Evolutionary conservation across 139 green algal species (phyloP), one percentile per base, ranked within the genome.

Genomic region (Closterium sp.): DNA sequence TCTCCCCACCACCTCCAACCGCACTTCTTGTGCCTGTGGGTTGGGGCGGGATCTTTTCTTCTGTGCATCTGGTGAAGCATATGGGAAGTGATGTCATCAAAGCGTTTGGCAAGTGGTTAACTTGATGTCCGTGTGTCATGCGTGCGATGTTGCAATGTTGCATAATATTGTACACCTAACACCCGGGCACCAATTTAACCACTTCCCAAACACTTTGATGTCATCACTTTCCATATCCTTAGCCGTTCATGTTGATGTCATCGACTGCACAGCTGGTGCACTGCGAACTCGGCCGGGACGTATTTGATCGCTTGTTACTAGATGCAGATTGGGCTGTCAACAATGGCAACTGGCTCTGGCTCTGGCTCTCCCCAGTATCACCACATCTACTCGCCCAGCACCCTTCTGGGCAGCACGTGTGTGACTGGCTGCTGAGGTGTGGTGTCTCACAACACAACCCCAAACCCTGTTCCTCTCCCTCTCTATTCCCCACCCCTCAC

Each of bases 261-360:
- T 29, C 29, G 9, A 85, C 87, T 85, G 62, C 62, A 3, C 91
- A 93, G 32, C 93, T 94, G 4, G 79, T 97, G 42, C 94, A 92
- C 94, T 99, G 98, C 98, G 97, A 98, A 95, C 85, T 85, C 27
- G 98, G 98, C 1, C 91, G 96, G 86, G 96, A 97, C 42, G 96
- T 98, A 32, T 99, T 99, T 95, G 98, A 99, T 94, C 95, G 97
- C 86, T 93, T 97, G 62, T 96, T 99, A 4, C 93, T 99, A 1
- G 98, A 99, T 90, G 96, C 90, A 24, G 97, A 99, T 95, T 97
- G 95, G 94, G 85, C 88, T 45, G 90, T 98, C 11, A 24, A 73
- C n/a, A 29, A 34, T 11, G 11, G 9, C 4, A 21, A 22, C 50
- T 89, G 42, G 22, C 89, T 38, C 19, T 89, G 13, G 2, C 45